These are phyloP conservation scores for Barbarea vulgaris DNA, from an alignment of 345 rosid species.

Conservation along the genomic window DNA sequence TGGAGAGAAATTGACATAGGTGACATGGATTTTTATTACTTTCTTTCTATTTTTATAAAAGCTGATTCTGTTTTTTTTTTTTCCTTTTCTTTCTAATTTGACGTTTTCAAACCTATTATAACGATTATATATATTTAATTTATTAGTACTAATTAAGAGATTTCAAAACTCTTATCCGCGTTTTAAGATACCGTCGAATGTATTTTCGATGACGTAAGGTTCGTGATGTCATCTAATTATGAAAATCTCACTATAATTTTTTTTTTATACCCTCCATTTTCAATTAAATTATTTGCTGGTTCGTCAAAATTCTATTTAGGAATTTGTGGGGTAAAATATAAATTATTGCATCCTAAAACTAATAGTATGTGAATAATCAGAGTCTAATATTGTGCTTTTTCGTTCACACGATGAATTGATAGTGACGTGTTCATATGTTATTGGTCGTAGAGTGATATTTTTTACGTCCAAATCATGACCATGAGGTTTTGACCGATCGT, in stretches of 20 bases:
- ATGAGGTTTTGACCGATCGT: not conserved
- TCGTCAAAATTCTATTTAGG: not conserved
- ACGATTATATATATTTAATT: not conserved
- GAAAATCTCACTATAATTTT: not conserved
- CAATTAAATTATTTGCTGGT: not conserved
- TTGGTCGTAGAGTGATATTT: not conserved
- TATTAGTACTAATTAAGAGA: not conserved
- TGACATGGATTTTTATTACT: not conserved
- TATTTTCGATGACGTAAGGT: not conserved
- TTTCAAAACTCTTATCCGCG: not conserved
- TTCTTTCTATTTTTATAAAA: not conserved
- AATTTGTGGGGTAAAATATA: not conserved
- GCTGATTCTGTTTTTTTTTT: not conserved
- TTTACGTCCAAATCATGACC: not conserved
- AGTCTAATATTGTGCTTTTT: not conserved
- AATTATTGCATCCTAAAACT: not conserved
- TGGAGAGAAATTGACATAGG: constrained; percentile 26
- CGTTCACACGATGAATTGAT: not conserved
- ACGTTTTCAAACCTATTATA: constrained; percentile 9
- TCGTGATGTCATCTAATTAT: not conserved
- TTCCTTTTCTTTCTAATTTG: not conserved
- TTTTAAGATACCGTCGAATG: not conserved
- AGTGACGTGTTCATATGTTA: not conserved
- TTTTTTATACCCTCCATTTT: not conserved
- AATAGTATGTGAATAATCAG: not conserved